Base-by-base conservation (phyloP, 2,329 filamentous ascomycete species). In the Fusarium sp. region DNA sequence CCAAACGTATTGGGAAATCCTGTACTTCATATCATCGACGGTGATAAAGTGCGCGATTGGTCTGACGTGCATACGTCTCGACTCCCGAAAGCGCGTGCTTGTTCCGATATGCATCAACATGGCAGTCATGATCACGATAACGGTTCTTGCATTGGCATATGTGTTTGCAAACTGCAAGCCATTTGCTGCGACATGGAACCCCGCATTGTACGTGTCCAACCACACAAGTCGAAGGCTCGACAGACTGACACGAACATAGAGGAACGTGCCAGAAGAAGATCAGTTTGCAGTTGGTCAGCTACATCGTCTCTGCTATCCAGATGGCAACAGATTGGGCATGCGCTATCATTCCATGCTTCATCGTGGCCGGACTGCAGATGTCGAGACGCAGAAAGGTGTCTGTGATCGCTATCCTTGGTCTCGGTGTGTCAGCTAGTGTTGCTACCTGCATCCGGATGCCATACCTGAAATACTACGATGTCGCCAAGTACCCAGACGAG, bases 111-210 rank as follows among this genome's bases (percentile, higher is more conserved):
- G 22, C 4, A 14, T 64, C 12, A 66, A 66, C 5, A 66, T 66
- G 63, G 29, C 24, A 3, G n/a, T 66, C 1, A 65, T 66, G 52
- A 11, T 66, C 8, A 52, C 59, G 4, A n/a, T 66, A 0, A 58
- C 53, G 1, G 7, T 65, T 1, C 34, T 65, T 1, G 60, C 63
- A 0, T 15, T 65, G 11, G 12, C 15, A 0, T 66, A 59, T 12
- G 61, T 66, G 6, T 66, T 66, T 34, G 63, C 63, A 9, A 59
- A 65, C 4, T 66, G 63, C 18, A 65, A n/a, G 9, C 63, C 63
- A 1, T 40, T 66, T 15, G 47, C 43, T 2, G 63, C 63, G 1
- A 66, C 53, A 4, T 65, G 60, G 63, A 65, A 66, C 2, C 53
- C 60, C 4, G 40, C 46, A 1, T 14, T 66, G 63, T 66, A 16